Evolutionary conservation across 345 rosid species (phyloP).

Genomic region (Eucalyptus cloeziana): DNA sequence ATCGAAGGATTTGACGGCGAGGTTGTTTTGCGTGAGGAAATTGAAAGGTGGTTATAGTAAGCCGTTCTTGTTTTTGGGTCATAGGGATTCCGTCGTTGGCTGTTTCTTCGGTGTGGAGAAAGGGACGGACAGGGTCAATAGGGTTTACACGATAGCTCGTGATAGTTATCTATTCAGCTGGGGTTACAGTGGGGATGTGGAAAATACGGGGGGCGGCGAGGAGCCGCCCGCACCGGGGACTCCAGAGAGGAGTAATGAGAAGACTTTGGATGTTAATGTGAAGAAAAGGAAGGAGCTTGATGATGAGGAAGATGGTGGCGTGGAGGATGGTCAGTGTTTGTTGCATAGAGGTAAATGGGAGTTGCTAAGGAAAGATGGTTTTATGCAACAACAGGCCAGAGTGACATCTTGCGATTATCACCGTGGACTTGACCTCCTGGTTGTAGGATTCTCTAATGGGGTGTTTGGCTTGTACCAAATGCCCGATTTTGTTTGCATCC

Average conservation of each 20-base stretch:
- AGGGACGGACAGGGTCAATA: conserved; percentile 31
- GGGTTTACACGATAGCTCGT: conserved; percentile 56
- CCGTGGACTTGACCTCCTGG: conserved; percentile 67
- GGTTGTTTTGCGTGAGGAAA: conserved; percentile 61
- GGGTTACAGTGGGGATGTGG: conserved; percentile 30
- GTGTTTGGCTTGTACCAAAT: conserved; percentile 89
- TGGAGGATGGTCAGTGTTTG: conserved; percentile 27
- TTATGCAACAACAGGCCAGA: conserved; percentile 55
- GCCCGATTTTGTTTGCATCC: conserved; percentile 92
- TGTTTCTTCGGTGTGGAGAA: conserved; percentile 85
- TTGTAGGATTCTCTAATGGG: conserved; percentile 88
- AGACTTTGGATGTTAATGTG: not conserved
- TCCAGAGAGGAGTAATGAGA: conserved; percentile 39
- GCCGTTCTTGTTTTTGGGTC: conserved; percentile 78
- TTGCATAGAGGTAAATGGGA: conserved; percentile 59
- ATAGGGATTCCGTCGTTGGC: conserved; percentile 76
- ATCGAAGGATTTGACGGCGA: conserved; percentile 73
- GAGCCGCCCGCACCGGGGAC: conserved; percentile 61
- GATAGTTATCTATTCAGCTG: conserved; percentile 81
- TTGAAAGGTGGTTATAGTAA: conserved; percentile 42
- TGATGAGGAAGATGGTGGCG: conserved; percentile 9
- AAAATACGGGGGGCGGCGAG: conserved; percentile 6
- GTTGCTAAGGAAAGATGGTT: conserved; percentile 73
- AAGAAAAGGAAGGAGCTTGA: conserved; percentile 59
- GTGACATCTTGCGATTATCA: conserved; percentile 81